Evolutionary conservation across 345 rosid genomes (phyloP), one percentile per base, ranked within the genome.

Genomic region (Clausena lansium): DNA sequence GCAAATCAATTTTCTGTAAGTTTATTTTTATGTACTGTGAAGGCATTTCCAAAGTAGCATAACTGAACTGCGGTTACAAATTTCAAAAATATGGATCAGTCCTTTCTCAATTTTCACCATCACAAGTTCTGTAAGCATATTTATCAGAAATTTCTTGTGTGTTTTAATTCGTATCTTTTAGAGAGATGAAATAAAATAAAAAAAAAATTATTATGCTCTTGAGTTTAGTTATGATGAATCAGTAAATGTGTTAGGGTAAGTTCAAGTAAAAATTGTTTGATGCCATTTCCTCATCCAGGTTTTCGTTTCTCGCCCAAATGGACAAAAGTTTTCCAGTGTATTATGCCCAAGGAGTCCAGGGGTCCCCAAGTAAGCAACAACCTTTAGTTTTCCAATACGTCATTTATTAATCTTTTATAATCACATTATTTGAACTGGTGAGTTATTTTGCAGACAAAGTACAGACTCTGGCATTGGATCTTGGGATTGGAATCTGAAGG

Each of bases 401-500:
- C 11, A 38, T 65, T 55, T 24, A n/a, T 47, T 33, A 24, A 52
- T 66, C 14, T 25, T 4, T 70, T 61, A 9, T 57, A 22, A 81
- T 83, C 85, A 89, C 52, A n/a, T 75, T 15, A 32, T 65, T 50
- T 76, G 32, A 10, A 35, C 22, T 32, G 55, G 22, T 47, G 71
- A 33, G 33, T 63, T 27, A 24, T 35, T 50, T 22, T 22, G 33
- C 64, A 76, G 98, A 84, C 84, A 83, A 75, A 81, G 82, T 38
- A 76, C 87, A 17, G 86, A 38, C 80, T 85, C 88, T 19, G 99
- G 99, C 76, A 90, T 96, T 80, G 86, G 81, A 78, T 92, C 93
- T 0, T 96, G 98, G 99, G 98, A 94, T 77, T 96, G 99, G 99
- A 89, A 94, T 83, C 85, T 96, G 81, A 88, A 88, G 70, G 97